Evolutionary conservation across 1,139 yeast species (phyloP).

Genomic region (Arxiozyma telluris): DNA sequence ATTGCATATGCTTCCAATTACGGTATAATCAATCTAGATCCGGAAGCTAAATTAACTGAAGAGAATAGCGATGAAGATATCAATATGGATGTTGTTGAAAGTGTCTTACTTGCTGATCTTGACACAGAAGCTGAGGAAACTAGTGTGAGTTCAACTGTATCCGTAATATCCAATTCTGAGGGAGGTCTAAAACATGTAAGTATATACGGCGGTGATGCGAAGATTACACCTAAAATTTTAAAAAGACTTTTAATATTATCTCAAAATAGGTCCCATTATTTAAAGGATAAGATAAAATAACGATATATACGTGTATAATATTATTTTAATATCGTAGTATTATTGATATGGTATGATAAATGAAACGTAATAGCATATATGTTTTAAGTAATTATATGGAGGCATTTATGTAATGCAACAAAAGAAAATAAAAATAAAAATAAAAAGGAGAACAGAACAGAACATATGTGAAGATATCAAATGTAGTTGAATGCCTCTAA

Average conservation of each 20-base stretch:
- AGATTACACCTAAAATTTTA: conserved; percentile 41
- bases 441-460: not conserved
- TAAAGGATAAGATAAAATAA: conserved; percentile 11
- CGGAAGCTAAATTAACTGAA: conserved; percentile 32
- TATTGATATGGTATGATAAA: not conserved
- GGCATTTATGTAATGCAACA: too few relatives aligned
- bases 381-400: not conserved
- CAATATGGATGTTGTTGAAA: conserved; percentile 26
- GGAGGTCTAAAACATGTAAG: conserved; percentile 33
- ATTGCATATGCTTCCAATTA: conserved; percentile 52
- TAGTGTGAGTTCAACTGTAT: conserved; percentile 29
- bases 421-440: not conserved
- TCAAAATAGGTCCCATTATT: conserved; percentile 33
- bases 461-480: not conserved
- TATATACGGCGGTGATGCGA: conserved; percentile 38
- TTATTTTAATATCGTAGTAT: not conserved
- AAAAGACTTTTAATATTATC: conserved; percentile 41
- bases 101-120: conserved; percentile 53
- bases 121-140: conserved; percentile 77
- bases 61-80: conserved; percentile 30
- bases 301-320: not conserved
- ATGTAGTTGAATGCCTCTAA: not conserved
- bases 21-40: conserved; percentile 46
- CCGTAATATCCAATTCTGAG: conserved; percentile 26
- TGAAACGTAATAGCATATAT: not conserved